Evolutionary conservation across 2,329 filamentous ascomycete genomes (phyloP).

Genomic region (Cadophora gregata): DNA sequence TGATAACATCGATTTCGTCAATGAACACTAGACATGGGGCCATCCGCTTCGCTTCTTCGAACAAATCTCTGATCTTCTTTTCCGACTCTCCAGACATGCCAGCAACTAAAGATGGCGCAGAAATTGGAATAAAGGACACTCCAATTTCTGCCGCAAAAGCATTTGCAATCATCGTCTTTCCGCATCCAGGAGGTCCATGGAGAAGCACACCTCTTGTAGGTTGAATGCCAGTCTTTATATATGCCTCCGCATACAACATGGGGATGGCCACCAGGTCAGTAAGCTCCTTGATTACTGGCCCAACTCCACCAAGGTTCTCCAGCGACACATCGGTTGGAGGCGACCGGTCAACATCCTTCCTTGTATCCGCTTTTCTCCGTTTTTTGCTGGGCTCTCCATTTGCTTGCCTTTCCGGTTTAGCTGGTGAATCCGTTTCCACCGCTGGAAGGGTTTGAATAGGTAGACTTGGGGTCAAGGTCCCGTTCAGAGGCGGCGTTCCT

Average conservation of each 20-base stretch:
- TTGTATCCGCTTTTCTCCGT: conserved; percentile 60
- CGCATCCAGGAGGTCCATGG: conserved; percentile 84
- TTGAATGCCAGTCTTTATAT: conserved; percentile 68
- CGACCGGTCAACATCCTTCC: conserved; percentile 62
- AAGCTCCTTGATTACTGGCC: conserved; percentile 71
- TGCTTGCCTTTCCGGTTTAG: conserved; percentile 56
- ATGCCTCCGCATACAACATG: conserved; percentile 70
- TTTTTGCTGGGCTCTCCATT: conserved; percentile 73
- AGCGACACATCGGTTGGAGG: conserved; percentile 72
- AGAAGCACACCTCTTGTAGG: conserved; percentile 77
- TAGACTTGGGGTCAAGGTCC: conserved; percentile 30
- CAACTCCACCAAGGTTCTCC: conserved; percentile 77
- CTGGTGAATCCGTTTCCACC: conserved; percentile 35
- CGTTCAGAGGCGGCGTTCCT: conserved; percentile 30
- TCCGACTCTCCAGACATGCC: conserved; percentile 91
- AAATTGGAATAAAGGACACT: conserved; percentile 81
- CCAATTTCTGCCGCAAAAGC: conserved; percentile 78
- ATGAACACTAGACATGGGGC: conserved; percentile 92
- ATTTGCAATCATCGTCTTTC: conserved; percentile 84
- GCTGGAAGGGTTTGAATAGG: conserved; percentile 37
- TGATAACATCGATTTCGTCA: conserved; percentile 90
- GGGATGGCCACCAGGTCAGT: conserved; percentile 76
- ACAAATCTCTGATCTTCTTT: conserved; percentile 82
- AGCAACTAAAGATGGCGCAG: conserved; percentile 80
- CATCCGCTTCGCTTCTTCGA: conserved; percentile 84